Evolutionary conservation across 768 basidiomycete species (phyloP).

Genomic region (Xerocomellus intermedius): DNA sequence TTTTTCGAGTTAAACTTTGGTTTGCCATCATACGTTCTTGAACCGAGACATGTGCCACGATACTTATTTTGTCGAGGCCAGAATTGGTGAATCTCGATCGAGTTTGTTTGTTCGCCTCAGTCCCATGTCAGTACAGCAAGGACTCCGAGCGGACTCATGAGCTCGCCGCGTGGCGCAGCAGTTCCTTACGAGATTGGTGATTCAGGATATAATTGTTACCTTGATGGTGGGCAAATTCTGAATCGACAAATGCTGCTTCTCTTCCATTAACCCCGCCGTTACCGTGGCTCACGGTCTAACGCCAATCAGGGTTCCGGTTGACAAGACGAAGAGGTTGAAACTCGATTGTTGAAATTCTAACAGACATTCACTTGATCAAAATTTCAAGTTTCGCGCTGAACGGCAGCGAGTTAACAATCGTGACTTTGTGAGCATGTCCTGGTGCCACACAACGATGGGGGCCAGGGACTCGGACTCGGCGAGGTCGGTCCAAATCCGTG

Average conservation of each 20-base stretch:
- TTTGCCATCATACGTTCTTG: not conserved
- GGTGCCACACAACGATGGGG: not conserved
- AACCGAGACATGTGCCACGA: not conserved
- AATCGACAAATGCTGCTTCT: conserved; percentile 6
- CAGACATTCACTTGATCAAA: not conserved
- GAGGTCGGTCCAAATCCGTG: not conserved
- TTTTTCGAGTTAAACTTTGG: not conserved
- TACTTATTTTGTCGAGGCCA: not conserved
- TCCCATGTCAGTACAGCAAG: not conserved
- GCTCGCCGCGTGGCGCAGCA: conserved; percentile 21
- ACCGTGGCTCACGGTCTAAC: conserved; percentile 16
- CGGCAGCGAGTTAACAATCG: not conserved
- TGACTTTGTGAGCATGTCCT: not conserved
- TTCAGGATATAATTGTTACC: not conserved
- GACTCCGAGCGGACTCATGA: not conserved
- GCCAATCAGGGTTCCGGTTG: conserved; percentile 8
- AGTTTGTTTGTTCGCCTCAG: not conserved
- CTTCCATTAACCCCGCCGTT: conserved; percentile 1
- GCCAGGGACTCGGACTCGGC: not conserved
- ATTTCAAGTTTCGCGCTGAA: not conserved
- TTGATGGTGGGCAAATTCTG: conserved; percentile 2
- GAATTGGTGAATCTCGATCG: not conserved
- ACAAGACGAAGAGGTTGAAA: not conserved
- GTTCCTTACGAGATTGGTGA: conserved; percentile 11
- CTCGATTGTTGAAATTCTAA: not conserved